Evolutionary conservation across 805 yeast species (phyloP).

Genomic region (Metschnikowia peoriensis): DNA sequence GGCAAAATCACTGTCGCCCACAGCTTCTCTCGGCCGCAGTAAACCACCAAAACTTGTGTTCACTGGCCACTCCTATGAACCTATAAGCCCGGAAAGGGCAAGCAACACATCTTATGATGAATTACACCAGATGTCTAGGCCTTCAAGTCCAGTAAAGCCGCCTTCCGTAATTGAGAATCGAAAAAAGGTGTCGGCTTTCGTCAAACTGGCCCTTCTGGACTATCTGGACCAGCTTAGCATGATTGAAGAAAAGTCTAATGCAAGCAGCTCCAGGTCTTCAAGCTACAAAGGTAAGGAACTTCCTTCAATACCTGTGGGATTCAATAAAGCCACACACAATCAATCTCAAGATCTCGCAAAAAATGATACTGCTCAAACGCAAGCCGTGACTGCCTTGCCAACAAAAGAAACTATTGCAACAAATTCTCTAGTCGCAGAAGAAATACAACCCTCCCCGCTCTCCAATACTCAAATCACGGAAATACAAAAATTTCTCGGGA

Average conservation of each 20-base stretch:
- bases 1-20: constrained; percentile 16
- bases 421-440: no score
- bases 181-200: constrained; percentile 26
- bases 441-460: not conserved
- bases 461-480: no score
- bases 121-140: not conserved
- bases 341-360: not conserved
- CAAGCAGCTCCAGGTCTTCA: constrained; percentile 29
- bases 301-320: constrained; percentile 1
- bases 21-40: not conserved
- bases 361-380: not conserved
- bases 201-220: constrained; percentile 18
- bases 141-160: constrained; percentile 18
- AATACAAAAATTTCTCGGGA: no score
- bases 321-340: not conserved
- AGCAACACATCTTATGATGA: not conserved
- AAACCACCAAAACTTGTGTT: constrained; percentile 23
- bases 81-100: constrained; percentile 18
- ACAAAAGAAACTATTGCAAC: no score
- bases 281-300: constrained; percentile 24
- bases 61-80: constrained; percentile 38
- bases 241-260: constrained; percentile 38
- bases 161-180: constrained; percentile 28
- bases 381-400: no score
- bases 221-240: constrained; percentile 40